Percentiles rank a stretch among this genome's conserved stretches.
Evolutionary conservation across 495 filamentous ascomycete genomes (phyloP).

Genomic region (Barbatosphaeria neglecta): DNA sequence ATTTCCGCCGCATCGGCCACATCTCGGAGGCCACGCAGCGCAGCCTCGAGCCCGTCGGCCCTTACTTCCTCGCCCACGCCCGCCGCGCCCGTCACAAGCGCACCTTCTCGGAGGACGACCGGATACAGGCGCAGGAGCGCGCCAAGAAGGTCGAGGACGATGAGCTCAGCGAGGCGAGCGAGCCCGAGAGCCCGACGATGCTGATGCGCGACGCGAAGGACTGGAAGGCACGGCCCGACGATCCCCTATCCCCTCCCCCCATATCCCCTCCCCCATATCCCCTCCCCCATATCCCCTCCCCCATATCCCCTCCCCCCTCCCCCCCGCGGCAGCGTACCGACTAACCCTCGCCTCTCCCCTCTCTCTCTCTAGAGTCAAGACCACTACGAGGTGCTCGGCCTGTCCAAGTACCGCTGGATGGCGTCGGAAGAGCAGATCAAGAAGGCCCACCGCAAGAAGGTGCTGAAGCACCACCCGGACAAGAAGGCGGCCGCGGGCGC

Average conservation of each 20-base stretch:
- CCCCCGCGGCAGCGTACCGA: too few species aligned
- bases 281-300: too few species aligned
- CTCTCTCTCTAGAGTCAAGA: slow-evolving; percentile 68
- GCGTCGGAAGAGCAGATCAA: slow-evolving; percentile 98
- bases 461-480: slow-evolving; percentile 94
- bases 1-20: slow-evolving; percentile 70
- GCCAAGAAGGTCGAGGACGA: slow-evolving; percentile 94
- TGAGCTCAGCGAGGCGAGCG: slow-evolving; percentile 78
- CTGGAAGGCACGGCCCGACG: slow-evolving; percentile 89
- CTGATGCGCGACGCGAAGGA: slow-evolving; percentile 90
- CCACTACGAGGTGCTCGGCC: slow-evolving; percentile 92
- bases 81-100: slow-evolving; percentile 91
- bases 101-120: slow-evolving; percentile 97
- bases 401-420: slow-evolving; percentile 79
- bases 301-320: too few species aligned
- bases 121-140: slow-evolving; percentile 85
- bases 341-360: too few species aligned
- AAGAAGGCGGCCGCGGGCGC: slow-evolving; percentile 88
- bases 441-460: slow-evolving; percentile 97
- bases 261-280: too few species aligned
- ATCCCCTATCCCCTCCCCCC: too few species aligned
- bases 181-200: slow-evolving; percentile 84
- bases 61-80: slow-evolving; percentile 95
- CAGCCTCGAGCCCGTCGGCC: slow-evolving; percentile 87
- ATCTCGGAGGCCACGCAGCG: slow-evolving; percentile 62